phyloP scores from a whole-genome alignment of 805 yeast genomes.

The Zygosaccharomyces rouxii region DNA sequence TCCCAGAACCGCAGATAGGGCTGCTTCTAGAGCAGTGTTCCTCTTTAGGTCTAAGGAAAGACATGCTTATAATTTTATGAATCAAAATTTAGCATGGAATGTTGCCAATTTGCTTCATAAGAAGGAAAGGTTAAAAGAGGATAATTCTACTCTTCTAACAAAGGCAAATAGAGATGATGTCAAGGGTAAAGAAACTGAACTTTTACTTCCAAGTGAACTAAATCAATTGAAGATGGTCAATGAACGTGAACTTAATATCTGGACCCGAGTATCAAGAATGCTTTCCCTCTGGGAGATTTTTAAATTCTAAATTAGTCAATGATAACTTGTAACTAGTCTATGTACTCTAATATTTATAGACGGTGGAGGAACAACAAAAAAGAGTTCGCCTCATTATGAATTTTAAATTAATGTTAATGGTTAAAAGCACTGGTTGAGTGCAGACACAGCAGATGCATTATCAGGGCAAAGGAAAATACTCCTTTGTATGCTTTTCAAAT shows the following conservation, averaged over 20 bases:
- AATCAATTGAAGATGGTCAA: slow-evolving; percentile 62
- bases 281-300: slow-evolving; percentile 55
- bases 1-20: slow-evolving; percentile 86
- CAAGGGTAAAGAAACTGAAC: slow-evolving; percentile 70
- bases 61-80: slow-evolving; percentile 45
- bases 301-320: slow-evolving; percentile 28
- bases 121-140: slow-evolving; percentile 52
- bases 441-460: slow-evolving; percentile 32
- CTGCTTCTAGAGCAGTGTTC: slow-evolving; percentile 82
- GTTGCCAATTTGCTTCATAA: slow-evolving; percentile 46
- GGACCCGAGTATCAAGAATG: slow-evolving; percentile 53
- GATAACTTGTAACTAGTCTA: background rate
- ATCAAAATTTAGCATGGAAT: slow-evolving; percentile 45
- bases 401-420: background rate
- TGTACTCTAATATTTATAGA: slow-evolving; percentile 1
- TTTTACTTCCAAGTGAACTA: slow-evolving; percentile 69
- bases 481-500: slow-evolving; percentile 57
- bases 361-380: background rate
- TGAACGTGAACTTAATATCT: slow-evolving; percentile 49
- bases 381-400: background rate
- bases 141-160: slow-evolving; percentile 62
- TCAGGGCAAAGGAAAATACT: slow-evolving; percentile 63
- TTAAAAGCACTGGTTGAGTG: slow-evolving; percentile 33
- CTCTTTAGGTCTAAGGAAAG: slow-evolving; percentile 67
- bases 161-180: slow-evolving; percentile 91